Evolutionary conservation across 495 filamentous ascomycete genomes (phyloP).

Genomic region (Xylaria nigripes): DNA sequence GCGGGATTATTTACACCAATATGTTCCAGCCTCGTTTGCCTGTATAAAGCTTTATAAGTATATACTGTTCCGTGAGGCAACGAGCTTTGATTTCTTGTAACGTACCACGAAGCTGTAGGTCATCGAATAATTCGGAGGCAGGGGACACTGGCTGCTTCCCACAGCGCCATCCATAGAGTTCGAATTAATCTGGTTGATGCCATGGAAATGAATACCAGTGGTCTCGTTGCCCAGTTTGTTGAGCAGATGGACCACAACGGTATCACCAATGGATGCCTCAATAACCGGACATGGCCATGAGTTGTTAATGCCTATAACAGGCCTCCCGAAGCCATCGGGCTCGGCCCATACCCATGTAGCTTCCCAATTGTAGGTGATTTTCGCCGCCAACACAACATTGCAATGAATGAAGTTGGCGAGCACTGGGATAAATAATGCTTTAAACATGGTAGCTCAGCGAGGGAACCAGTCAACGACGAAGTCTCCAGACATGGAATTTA

Average conservation of each 20-base stretch:
- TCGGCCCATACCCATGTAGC: conserved; percentile 62
- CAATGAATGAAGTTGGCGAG: conserved; percentile 15
- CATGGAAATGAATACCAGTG: conserved; percentile 75
- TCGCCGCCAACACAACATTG: conserved; percentile 20
- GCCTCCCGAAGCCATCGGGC: conserved; percentile 57
- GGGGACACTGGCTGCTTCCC: conserved; percentile 60
- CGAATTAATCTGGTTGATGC: conserved; percentile 63
- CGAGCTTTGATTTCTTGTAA: conserved; percentile 16
- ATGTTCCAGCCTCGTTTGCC: conserved; percentile 58
- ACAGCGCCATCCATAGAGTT: conserved; percentile 68
- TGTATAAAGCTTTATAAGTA: conserved; percentile 24
- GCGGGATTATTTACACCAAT: conserved; percentile 62
- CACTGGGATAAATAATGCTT: neutral
- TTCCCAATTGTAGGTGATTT: conserved; percentile 48
- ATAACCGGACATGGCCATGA: conserved; percentile 65
- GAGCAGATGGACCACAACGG: conserved; percentile 57
- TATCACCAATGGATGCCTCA: conserved; percentile 63
- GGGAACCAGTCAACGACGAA: neutral
- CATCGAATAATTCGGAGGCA: conserved; percentile 53
- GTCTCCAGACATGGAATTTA: neutral
- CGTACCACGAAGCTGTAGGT: conserved; percentile 61
- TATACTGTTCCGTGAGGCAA: neutral
- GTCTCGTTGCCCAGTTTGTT: conserved; percentile 68
- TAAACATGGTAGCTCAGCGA: neutral
- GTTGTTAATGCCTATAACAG: conserved; percentile 71